Base-by-base conservation (phyloP, 2,329 filamentous ascomycete genomes). In the Trichophyton schoenleinii region DNA sequence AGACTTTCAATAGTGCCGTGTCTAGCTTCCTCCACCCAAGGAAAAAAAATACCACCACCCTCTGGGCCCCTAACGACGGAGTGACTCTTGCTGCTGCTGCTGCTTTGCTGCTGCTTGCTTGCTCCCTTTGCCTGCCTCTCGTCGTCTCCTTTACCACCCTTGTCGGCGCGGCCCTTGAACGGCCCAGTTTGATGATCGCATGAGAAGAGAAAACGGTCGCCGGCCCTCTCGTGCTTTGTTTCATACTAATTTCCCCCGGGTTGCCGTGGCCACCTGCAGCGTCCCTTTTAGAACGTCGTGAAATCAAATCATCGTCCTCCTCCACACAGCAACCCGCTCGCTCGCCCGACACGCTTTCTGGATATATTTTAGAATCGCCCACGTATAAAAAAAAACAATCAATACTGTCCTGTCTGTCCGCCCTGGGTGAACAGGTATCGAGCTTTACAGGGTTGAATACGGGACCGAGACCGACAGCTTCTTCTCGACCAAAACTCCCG, bases 231-330 rank as follows among this genome's bases (percentile, higher is more conserved):
- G 46, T 36, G 52, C 31, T 55, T 55, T 55, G 52, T 55, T 55
- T 55, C 52, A 55, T n/a, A 20, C n/a, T 55, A 55, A 55, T 55
- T 55, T 55, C 52, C 46, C 52, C 52, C 31, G 9, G 25, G 31
- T 34, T 34, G 52, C 52, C 52, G 31, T 52, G 46, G 46, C 46
- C 46, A 52, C 46, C 46, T 28, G 46, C 20, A 28, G 20, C 20
- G 41, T 28, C 46, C 34, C 34, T 13, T 13, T 38, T 38, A 38
- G 34, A 38, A 52, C 22, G 8, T 13, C 9, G 20, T 52, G 46
- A 28, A 28, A 52, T 25, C 11, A 49, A 18, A 18, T 8, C 18
- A 20, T 25, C 46, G 9, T 20, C 46, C 20, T 22, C 25, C 46
- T n/a, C 42, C 15, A 18, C 3, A n/a, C 15, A 18, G 9, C 18